These are phyloP conservation scores for Trichophyton mentagrophytes DNA, from an alignment of 2,329 filamentous ascomycete species.

Conservation along the genomic window DNA sequence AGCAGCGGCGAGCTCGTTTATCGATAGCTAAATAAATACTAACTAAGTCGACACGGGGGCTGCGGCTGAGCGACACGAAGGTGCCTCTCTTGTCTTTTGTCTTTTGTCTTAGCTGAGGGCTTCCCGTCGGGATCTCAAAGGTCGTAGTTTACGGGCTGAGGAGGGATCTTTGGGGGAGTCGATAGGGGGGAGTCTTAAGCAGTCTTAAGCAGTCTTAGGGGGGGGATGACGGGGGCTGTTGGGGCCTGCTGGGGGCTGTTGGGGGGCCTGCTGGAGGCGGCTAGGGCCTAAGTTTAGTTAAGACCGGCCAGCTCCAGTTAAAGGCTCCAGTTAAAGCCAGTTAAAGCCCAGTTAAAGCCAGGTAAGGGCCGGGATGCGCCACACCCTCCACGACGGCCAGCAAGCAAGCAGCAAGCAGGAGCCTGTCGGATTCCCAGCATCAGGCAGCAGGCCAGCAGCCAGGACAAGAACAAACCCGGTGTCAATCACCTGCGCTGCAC, in stretches of 20 bases:
- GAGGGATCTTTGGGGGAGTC: no score
- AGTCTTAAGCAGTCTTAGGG: no score
- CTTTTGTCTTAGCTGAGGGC: no score
- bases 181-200: no score
- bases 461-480: background rate
- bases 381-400: background rate
- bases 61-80: background rate
- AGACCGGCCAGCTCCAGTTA: background rate
- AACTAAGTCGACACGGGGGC: background rate
- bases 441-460: background rate
- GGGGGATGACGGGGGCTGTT: background rate
- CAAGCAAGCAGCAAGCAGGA: background rate
- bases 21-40: background rate
- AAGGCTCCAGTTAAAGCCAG: background rate
- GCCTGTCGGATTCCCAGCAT: background rate
- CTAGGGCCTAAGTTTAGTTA: background rate
- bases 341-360: constrained; percentile 1
- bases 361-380: background rate
- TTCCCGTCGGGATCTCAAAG: no score
- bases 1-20: background rate
- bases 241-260: background rate
- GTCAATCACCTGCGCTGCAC: background rate
- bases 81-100: no score
- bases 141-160: no score
- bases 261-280: background rate